A percentile compares a stretch with the other conserved stretches of the same genome.
phyloP scores from a whole-genome alignment of 2,329 filamentous ascomycete genomes.

The Fusarium xyrophilum region DNA sequence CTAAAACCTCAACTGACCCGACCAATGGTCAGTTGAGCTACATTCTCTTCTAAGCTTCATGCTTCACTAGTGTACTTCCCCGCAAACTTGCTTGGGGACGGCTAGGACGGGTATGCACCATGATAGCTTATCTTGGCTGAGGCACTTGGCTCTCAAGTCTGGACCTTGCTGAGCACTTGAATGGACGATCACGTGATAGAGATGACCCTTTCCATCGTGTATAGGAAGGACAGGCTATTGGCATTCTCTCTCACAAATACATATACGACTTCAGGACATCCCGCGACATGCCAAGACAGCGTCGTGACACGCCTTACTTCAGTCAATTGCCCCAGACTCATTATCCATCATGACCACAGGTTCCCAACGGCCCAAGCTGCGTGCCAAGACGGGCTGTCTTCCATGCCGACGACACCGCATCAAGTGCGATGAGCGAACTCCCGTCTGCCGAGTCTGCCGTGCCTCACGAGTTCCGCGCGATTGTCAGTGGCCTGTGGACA shows the following conservation, averaged over 20 bases:
- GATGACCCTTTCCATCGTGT: rapidly evolving
- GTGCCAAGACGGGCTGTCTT: background rate
- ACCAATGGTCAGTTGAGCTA: too few species aligned
- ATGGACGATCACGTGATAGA: background rate
- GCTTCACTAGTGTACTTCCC: background rate
- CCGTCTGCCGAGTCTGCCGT: background rate
- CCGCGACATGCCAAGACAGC: background rate
- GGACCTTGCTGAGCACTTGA: background rate
- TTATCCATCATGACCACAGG: background rate
- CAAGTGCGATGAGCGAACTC: background rate
- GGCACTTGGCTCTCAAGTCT: background rate
- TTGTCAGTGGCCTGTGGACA: background rate
- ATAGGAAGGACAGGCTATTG: background rate
- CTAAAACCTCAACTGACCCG: too few species aligned
- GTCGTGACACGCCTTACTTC: rapidly evolving
- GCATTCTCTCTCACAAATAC: background rate
- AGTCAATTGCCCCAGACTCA: background rate
- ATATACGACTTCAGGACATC: background rate
- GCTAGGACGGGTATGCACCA: background rate
- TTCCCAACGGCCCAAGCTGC: background rate
- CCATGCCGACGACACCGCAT: background rate
- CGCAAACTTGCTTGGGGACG: background rate
- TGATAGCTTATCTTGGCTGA: background rate
- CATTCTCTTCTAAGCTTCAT: too few species aligned
- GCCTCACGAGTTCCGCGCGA: background rate